Evolutionary conservation across 2,329 filamentous ascomycete genomes (phyloP), one percentile per base, ranked within the genome.

Genomic region (Aspergillus terreus): DNA sequence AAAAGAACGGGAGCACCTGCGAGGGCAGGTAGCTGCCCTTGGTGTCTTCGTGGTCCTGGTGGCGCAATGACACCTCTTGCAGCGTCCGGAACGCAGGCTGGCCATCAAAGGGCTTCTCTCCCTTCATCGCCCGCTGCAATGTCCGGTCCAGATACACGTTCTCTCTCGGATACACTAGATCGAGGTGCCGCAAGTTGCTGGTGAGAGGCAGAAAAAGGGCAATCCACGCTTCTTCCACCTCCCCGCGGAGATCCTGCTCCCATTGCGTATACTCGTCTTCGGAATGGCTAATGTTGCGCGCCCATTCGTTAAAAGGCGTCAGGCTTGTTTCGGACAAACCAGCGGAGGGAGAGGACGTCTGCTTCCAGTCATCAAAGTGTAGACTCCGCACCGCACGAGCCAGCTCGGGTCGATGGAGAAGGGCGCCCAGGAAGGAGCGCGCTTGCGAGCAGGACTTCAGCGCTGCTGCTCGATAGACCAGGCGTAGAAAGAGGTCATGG

Each of bases 211-310:
- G 48, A 19, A 62, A 49, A 17, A 66, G 53, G 1, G 64, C 64
- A 25, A 61, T 53, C 64, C 65, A 68, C 1, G 64, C 57, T 23
- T 68, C 64, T 11, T 54, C 55, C 1, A 57, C 48, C 14, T 60
- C 61, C 7, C 53, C n/a, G 2, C 41, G 44, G 21, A 68, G 60
- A 38, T 59, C 53, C 25, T 58, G 42, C 30, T 49, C 47, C 63
- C 65, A 68, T 47, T 57, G 53, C 3, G 32, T 21, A 25, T 52
- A 38, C 38, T 68, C 65, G n/a, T 52, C 49, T 0, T 53, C 25
- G 2, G 63, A 62, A 32, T 56, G 53, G 23, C 61, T 59, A 6
- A 58, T 41, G 2, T 9, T 7, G 6, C 44, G 14, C 4, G 58
- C 38, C 48, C 47, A 58, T 10, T 47, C 19, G 0, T 14, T 53